Evolutionary conservation across 2,329 filamentous ascomycete species (phyloP).

Genomic region (Didymella sp.): DNA sequence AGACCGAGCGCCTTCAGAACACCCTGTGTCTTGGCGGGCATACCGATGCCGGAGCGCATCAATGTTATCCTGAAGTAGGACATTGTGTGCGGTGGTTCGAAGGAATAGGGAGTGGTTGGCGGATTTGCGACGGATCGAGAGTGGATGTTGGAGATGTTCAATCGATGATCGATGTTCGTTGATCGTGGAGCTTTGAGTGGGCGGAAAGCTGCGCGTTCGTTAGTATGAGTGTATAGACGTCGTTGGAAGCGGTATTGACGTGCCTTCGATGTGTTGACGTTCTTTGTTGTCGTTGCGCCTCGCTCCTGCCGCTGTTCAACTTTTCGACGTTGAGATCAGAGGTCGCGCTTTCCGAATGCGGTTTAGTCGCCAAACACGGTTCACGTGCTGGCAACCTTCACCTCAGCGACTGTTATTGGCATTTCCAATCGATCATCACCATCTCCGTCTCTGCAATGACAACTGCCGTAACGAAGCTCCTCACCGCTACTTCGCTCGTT

Average conservation of each 20-base stretch:
- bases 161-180: background rate
- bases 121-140: conserved; percentile 1
- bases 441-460: background rate
- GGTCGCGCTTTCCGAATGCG: conserved; percentile 19
- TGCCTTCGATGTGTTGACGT: conserved; percentile 14
- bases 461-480: background rate
- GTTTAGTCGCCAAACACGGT: conserved; percentile 17
- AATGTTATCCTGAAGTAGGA: conserved; percentile 91
- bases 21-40: conserved; percentile 76
- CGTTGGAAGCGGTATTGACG: background rate
- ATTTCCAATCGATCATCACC: background rate
- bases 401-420: background rate
- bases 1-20: conserved; percentile 86
- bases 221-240: background rate
- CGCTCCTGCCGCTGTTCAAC: conserved; percentile 23
- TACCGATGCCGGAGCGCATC: conserved; percentile 85
- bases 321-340: conserved; percentile 28
- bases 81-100: conserved; percentile 56
- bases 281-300: conserved; percentile 24
- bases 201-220: conserved; percentile 7
- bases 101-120: background rate
- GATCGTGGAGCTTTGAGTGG: background rate
- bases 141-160: conserved; percentile 1
- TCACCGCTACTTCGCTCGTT: conserved; percentile 8
- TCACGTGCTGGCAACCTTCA: conserved; percentile 24